phyloP scores from a whole-genome alignment of 2,329 filamentous ascomycete genomes.

The Aspergillus fijiensis region DNA sequence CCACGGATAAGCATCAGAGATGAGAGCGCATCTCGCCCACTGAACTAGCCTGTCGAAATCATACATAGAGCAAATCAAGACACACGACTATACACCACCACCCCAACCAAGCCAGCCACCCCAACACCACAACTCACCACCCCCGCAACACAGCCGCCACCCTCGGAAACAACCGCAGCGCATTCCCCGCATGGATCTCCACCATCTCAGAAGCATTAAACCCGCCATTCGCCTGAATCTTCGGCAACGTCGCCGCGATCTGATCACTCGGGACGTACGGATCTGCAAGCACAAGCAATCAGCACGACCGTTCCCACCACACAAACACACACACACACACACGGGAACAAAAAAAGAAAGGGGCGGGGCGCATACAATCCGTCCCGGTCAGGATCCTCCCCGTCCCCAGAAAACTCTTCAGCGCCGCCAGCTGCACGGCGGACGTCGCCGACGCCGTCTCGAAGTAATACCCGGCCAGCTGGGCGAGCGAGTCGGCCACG shows the following conservation, averaged over 20 bases:
- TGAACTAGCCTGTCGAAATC: no score
- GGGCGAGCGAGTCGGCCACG: slow-evolving; percentile 14
- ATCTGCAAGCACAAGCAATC: slow-evolving; percentile 12
- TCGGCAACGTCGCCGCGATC: slow-evolving; percentile 7
- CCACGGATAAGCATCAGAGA: no score
- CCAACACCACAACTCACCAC: no score
- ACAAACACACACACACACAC: no score
- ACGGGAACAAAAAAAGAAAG: no score
- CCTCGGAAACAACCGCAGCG: slow-evolving; percentile 23
- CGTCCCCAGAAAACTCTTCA: slow-evolving; percentile 25
- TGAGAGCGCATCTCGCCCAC: no score
- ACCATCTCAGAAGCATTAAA: slow-evolving; percentile 22
- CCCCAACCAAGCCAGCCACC: no score
- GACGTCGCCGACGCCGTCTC: slow-evolving; percentile 23
- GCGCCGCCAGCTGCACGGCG: slow-evolving; percentile 22
- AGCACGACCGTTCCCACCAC: no score
- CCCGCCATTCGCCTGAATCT: slow-evolving; percentile 19
- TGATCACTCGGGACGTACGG: slow-evolving; percentile 21
- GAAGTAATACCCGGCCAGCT: slow-evolving; percentile 23
- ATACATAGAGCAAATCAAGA: no score
- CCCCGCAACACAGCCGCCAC: slow-evolving; percentile 1
- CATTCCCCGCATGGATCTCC: slow-evolving; percentile 25
- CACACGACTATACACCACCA: no score
- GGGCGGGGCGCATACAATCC: slow-evolving; percentile 20
- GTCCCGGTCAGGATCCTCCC: slow-evolving; percentile 25